These are phyloP conservation scores for Lupinus albus DNA, from an alignment of 306 rosid genomes.

Conservation along the genomic window DNA sequence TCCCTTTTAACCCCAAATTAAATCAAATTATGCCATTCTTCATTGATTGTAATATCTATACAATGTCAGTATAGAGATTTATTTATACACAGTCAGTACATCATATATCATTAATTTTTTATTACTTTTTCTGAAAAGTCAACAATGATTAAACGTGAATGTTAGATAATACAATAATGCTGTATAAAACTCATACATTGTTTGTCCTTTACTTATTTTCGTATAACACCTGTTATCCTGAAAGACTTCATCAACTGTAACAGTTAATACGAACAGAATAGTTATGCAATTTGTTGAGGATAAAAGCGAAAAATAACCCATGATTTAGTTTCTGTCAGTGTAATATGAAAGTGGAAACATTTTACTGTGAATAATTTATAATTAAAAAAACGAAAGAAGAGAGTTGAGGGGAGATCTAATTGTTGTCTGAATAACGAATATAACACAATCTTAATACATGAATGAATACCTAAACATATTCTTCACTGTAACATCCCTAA, in stretches of 20 bases:
- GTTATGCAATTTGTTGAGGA: background rate
- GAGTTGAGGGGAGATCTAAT: background rate
- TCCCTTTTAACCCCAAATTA: too few species aligned
- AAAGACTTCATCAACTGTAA: background rate
- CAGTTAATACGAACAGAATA: background rate
- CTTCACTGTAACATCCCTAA: constrained; percentile 41
- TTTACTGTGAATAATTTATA: constrained; percentile 34
- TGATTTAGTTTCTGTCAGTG: constrained; percentile 29
- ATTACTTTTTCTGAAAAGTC: too few species aligned
- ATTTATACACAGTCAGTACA: too few species aligned
- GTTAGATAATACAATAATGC: too few species aligned
- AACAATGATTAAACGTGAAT: too few species aligned
- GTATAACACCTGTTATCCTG: too few species aligned
- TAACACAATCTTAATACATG: constrained; percentile 47
- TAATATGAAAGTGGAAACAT: constrained; percentile 40
- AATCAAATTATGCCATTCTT: too few species aligned
- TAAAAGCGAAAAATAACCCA: constrained; percentile 17
- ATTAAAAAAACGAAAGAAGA: background rate
- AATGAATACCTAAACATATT: constrained; percentile 42
- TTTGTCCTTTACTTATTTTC: too few species aligned
- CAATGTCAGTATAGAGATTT: too few species aligned
- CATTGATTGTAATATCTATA: too few species aligned
- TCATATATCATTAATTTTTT: too few species aligned
- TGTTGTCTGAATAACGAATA: constrained; percentile 38
- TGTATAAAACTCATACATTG: too few species aligned